Percentiles rank a stretch among this genome's conserved stretches.
phyloP scores from a whole-genome alignment of 441 rosid species.

The Theobroma grandiflorum region DNA sequence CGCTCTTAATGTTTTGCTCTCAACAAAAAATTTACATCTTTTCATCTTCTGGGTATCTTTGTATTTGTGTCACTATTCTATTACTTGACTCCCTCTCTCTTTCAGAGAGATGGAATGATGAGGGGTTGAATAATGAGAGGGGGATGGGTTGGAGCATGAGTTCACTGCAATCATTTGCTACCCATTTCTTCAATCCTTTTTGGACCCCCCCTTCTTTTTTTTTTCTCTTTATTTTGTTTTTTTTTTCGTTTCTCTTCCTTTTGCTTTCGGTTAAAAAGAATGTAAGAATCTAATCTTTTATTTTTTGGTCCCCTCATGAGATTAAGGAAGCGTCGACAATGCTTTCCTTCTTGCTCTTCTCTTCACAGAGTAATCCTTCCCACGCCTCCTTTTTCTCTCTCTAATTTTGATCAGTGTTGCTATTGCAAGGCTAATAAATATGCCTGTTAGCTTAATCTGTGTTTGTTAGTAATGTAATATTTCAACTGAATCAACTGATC shows the following conservation, averaged over 20 bases:
- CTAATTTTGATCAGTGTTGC: conserved; percentile 7
- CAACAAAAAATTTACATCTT: conserved; percentile 31
- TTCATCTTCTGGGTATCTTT: conserved; percentile 40
- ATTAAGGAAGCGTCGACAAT: conserved; percentile 57
- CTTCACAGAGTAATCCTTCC: conserved; percentile 52
- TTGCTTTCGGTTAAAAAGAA: conserved; percentile 48
- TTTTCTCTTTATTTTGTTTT: neutral
- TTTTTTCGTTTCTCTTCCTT: conserved; percentile 28
- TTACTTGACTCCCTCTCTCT: conserved; percentile 38
- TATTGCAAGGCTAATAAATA: conserved; percentile 4
- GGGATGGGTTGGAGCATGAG: conserved; percentile 41
- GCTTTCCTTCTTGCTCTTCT: conserved; percentile 68
- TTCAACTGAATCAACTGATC: neutral
- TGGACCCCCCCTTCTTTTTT: neutral
- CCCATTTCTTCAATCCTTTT: conserved; percentile 37
- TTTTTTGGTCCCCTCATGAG: conserved; percentile 58
- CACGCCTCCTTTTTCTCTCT: conserved; percentile 15
- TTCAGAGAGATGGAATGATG: conserved; percentile 46
- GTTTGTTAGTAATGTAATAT: conserved; percentile 13
- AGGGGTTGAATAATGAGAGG: conserved; percentile 49
- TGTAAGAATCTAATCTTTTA: conserved; percentile 33
- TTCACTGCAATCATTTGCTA: conserved; percentile 48
- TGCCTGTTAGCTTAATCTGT: conserved; percentile 16
- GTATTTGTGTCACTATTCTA: conserved; percentile 41
- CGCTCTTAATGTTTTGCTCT: conserved; percentile 46